Evolutionary conservation across 768 basidiomycete genomes (phyloP).

Genomic region (Termitomyces sp.): DNA sequence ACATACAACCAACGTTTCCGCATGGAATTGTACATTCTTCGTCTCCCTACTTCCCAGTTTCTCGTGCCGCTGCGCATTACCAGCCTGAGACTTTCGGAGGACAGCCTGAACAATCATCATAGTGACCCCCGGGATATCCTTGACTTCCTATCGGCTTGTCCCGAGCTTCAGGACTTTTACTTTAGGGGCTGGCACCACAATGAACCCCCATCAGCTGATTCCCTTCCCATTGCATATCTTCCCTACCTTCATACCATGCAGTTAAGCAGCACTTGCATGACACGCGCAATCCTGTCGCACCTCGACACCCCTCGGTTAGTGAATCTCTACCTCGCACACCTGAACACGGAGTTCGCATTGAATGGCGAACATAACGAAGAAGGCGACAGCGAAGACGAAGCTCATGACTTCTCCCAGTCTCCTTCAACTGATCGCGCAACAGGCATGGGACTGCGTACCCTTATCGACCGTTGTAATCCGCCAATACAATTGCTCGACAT

Average conservation of each 20-base stretch:
- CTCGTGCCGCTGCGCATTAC: conserved; percentile 53
- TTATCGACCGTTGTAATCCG: conserved; percentile 58
- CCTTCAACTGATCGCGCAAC: conserved; percentile 75
- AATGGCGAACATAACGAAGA: conserved; percentile 37
- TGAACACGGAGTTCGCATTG: conserved; percentile 60
- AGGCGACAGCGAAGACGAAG: conserved; percentile 76
- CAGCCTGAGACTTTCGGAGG: conserved; percentile 54
- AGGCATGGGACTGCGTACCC: conserved; percentile 72
- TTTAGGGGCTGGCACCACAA: conserved; percentile 53
- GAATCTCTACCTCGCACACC: conserved; percentile 58
- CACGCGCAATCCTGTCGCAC: conserved; percentile 61
- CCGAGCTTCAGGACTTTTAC: conserved; percentile 55
- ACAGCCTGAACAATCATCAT: conserved; percentile 29
- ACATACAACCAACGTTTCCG: conserved; percentile 21
- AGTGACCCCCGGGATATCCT: conserved; percentile 49
- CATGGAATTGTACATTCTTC: conserved; percentile 47
- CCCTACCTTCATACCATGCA: conserved; percentile 55
- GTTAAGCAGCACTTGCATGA: conserved; percentile 55
- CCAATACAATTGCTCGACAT: conserved; percentile 66
- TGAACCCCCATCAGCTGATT: conserved; percentile 25
- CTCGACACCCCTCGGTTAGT: conserved; percentile 57
- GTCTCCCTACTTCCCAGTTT: conserved; percentile 41
- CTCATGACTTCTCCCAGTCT: conserved; percentile 69
- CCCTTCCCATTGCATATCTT: conserved; percentile 45
- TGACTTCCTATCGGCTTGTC: conserved; percentile 57